Evolutionary conservation across 495 filamentous ascomycete species (phyloP).

Genomic region (Tuber borchii): DNA sequence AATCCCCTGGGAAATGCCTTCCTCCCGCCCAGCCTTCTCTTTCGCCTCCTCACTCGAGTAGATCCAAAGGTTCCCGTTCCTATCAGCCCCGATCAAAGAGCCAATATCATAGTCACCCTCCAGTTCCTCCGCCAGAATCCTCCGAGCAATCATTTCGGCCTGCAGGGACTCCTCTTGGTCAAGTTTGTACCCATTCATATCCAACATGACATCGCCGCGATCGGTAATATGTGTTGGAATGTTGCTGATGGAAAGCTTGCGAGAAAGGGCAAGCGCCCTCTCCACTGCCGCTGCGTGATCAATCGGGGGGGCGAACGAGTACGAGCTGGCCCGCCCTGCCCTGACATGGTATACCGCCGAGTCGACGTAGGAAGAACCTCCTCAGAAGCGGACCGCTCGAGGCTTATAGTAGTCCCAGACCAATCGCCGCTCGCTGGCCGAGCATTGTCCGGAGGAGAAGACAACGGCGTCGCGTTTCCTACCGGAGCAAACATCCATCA

Average conservation of each 20-base stretch:
- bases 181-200: constrained; percentile 94
- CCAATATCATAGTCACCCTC: constrained; percentile 96
- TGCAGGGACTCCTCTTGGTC: constrained; percentile 84
- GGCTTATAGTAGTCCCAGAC: constrained; percentile 43
- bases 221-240: constrained; percentile 89
- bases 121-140: constrained; percentile 87
- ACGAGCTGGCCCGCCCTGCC: constrained; percentile 41
- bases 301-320: constrained; percentile 50
- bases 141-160: constrained; percentile 88
- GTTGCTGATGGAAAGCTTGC: constrained; percentile 76
- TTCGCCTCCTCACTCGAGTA: constrained; percentile 97
- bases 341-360: constrained; percentile 38
- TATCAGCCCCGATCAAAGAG: constrained; percentile 87
- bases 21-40: constrained; percentile 57
- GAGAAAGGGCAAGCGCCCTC: constrained; percentile 76
- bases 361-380: constrained; percentile 44
- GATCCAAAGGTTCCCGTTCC: constrained; percentile 95
- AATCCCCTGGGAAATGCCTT: constrained; percentile 47
- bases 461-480: constrained; percentile 55
- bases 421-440: constrained; percentile 41
- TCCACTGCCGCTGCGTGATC: constrained; percentile 68
- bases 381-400: constrained; percentile 53
- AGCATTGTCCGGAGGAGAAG: constrained; percentile 53
- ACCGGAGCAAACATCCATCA: constrained; percentile 13
- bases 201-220: constrained; percentile 91